phyloP scores from a whole-genome alignment of 768 basidiomycete species.

The Cyclocybe cylindracea region DNA sequence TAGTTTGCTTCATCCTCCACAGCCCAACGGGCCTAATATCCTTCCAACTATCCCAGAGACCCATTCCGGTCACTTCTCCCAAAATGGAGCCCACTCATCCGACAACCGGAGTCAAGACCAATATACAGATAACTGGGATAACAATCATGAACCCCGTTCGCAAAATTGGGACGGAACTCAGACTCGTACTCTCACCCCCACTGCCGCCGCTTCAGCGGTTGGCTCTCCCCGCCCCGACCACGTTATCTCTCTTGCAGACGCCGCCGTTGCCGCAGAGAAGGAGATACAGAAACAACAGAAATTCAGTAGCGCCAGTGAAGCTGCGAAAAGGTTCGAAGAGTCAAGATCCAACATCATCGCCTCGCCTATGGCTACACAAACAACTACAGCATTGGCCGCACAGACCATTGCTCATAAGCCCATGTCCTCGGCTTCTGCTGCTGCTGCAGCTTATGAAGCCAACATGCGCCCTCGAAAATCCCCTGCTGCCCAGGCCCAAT shows the following conservation, averaged over 20 bases:
- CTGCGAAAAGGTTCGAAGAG: conserved; percentile 25
- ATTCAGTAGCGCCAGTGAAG: conserved; percentile 29
- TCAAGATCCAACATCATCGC: conserved; percentile 12
- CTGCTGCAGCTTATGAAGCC: conserved; percentile 19
- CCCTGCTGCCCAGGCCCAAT: conserved; percentile 1
- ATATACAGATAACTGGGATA: conserved; percentile 19
- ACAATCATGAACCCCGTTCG: conserved; percentile 15
- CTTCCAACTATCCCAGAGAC: conserved; percentile 24
- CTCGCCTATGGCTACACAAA: conserved; percentile 6
- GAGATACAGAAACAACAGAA: conserved; percentile 16
- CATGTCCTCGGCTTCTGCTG: conserved; percentile 24
- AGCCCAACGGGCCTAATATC: conserved; percentile 14
- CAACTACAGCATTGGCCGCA: conserved; percentile 8
- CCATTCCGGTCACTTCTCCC: conserved; percentile 19
- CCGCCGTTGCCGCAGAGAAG: conserved; percentile 18
- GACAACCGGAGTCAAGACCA: conserved; percentile 19
- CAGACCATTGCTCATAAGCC: conserved; percentile 12
- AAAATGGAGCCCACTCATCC: conserved; percentile 20
- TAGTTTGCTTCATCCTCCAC: conserved; percentile 22
- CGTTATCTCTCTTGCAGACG: conserved; percentile 18
- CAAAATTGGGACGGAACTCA: conserved; percentile 19
- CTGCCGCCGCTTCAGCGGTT: conserved; percentile 24
- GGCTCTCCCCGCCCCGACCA: conserved; percentile 18
- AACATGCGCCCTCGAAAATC: conserved; percentile 11
- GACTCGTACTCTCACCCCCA: conserved; percentile 24